Evolutionary conservation across 345 rosid species (phyloP).

Genomic region (Gossypium ekmanianum): DNA sequence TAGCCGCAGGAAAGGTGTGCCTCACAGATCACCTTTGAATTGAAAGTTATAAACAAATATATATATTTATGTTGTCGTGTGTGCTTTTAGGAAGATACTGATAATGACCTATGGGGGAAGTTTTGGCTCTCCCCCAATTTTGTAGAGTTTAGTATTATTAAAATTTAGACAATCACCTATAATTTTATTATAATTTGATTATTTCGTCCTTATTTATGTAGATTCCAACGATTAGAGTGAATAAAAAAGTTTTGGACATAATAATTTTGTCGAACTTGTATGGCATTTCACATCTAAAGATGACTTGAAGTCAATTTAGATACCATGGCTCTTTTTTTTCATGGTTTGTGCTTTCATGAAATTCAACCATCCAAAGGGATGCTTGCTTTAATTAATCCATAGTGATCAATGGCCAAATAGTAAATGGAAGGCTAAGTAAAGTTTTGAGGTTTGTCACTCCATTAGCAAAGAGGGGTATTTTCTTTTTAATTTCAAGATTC

Average conservation of each 20-base stretch:
- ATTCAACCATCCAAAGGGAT: background rate
- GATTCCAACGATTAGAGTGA: background rate
- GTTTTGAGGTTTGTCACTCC: background rate
- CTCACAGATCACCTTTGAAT: constrained; percentile 51
- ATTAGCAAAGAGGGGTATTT: background rate
- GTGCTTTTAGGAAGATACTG: background rate
- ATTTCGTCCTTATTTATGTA: background rate
- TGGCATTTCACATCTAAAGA: background rate
- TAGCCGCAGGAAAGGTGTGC: constrained; percentile 53
- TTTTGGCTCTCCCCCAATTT: constrained; percentile 9
- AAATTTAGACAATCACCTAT: background rate
- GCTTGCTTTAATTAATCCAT: background rate
- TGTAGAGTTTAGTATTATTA: background rate
- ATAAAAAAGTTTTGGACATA: background rate
- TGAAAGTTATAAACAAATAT: constrained; percentile 18
- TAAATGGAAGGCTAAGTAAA: background rate
- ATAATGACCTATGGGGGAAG: constrained; percentile 6
- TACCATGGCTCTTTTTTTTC: background rate
- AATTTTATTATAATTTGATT: background rate
- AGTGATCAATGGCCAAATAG: background rate
- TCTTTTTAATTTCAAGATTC: background rate
- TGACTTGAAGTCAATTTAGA: background rate
- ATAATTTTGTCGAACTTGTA: background rate
- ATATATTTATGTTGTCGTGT: background rate
- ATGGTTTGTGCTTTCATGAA: background rate